Evolutionary conservation across 768 basidiomycete genomes (phyloP), one percentile per base, ranked within the genome.

Genomic region (Sarcodon aspratus): DNA sequence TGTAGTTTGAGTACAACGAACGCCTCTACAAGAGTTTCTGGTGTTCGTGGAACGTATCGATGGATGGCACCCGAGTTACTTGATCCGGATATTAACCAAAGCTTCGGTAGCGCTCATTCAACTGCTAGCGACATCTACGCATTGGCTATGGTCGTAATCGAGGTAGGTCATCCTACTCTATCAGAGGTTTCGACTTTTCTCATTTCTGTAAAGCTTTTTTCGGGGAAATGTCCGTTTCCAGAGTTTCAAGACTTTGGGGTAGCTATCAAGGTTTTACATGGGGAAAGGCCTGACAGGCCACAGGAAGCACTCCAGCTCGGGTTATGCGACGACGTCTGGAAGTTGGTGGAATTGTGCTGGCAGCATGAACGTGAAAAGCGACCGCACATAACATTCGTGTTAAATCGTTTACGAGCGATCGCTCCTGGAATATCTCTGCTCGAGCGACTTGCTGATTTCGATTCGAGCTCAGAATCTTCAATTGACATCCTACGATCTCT

Each of bases 51-150:
- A 2, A 52, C 58, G 8, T 34, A 49, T 5, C 54, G 55, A 3
- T 59, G 52, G 38, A 56, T 58, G 55, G 53, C 55, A 7, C 58
- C 58, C 3, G 58, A 59, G 36, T 31, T 56, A 2, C 53, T 59
- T 15, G 27, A 42, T 27, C 40, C 40, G 13, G 9, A 42, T 9
- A 27, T 37, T 42, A 7, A 36, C 49, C 1, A 36, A 48, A 4
- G 48, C 44, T 11, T 34, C 21, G 21, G 21, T 27, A 5, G 21
- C 5, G 5, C 7, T 6, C 47, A 49, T 13, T 48, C 54, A 11
- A 42, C 21, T 11, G 34, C 47, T 13, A 50, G 52, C n/a, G 58
- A 59, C 43, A 40, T 59, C n/a, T 55, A 59, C 32, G 49, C 58
- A 9, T 59, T 55, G 27, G 52, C 34, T 1, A 43, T 57, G 21